Evolutionary conservation across 352 stramenopile genomes (phyloP).

Genomic region (Pythium guiyangense): DNA sequence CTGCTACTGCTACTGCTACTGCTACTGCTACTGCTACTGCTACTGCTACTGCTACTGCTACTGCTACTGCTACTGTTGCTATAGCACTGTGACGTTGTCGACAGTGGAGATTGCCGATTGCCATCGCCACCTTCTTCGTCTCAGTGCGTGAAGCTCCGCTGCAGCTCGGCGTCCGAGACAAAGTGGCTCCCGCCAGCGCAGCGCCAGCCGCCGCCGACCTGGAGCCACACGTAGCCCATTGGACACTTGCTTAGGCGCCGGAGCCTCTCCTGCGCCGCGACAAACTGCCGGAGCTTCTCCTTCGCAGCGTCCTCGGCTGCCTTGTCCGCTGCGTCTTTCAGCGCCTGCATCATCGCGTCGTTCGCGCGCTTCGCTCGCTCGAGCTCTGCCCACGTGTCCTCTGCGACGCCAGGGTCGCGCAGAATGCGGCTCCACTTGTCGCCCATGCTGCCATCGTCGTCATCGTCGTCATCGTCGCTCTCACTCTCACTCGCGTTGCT

Average conservation of each 20-base stretch:
- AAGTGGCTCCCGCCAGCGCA: slow-evolving; percentile 75
- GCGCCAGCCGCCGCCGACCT: slow-evolving; percentile 59
- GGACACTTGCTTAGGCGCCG: slow-evolving; percentile 60
- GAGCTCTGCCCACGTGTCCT: slow-evolving; percentile 65
- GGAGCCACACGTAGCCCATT: slow-evolving; percentile 60
- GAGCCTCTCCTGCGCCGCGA: slow-evolving; percentile 51
- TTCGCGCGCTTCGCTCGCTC: slow-evolving; percentile 55
- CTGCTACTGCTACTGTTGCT: neutral
- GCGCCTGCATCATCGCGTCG: slow-evolving; percentile 27
- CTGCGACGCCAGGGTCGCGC: slow-evolving; percentile 51
- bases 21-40: too few species aligned
- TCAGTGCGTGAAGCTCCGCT: slow-evolving; percentile 51
- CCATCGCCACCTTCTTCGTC: neutral
- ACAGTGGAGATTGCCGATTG: neutral
- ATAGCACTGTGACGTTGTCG: too few species aligned
- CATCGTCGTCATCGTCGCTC: slow-evolving; percentile 12
- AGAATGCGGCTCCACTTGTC: slow-evolving; percentile 9
- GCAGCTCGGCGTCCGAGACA: slow-evolving; percentile 60
- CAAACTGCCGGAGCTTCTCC: slow-evolving; percentile 27
- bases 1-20: too few species aligned
- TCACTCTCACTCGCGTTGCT: neutral
- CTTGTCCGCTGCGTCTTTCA: slow-evolving; percentile 9
- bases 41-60: too few species aligned
- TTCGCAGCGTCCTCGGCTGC: slow-evolving; percentile 15
- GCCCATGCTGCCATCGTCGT: slow-evolving; percentile 13